These are phyloP conservation scores for Flaveria bidentis DNA, from an alignment of 129 eudicot genomes.

Conservation along the genomic window DNA sequence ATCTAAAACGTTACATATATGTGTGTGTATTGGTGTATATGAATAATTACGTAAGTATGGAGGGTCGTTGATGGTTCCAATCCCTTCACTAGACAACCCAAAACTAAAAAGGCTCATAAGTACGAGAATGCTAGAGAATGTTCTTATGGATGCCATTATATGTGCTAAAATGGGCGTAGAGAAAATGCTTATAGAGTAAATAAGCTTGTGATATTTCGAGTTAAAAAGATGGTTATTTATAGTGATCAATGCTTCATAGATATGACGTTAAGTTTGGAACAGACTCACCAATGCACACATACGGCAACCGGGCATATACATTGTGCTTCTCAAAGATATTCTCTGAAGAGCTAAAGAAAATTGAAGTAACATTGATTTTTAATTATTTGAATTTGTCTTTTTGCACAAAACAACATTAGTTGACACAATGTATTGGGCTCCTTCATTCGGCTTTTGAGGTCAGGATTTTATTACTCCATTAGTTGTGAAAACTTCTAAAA, in stretches of 20 bases:
- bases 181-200: not conserved
- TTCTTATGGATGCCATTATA: not conserved
- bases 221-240: not conserved
- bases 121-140: not conserved
- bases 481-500: no score
- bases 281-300: not conserved
- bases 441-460: no score
- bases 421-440: not conserved
- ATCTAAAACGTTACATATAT: not conserved
- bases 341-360: no score
- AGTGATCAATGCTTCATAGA: not conserved
- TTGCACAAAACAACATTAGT: not conserved
- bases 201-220: not conserved
- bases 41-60: not conserved
- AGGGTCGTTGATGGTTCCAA: conserved; percentile 3
- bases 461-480: no score
- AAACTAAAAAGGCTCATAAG: not conserved
- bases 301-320: not conserved
- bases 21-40: not conserved
- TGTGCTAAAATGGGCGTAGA: not conserved
- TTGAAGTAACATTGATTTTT: not conserved
- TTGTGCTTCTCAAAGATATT: not conserved
- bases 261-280: not conserved
- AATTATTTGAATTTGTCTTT: not conserved
- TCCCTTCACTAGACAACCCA: not conserved